phyloP scores from a whole-genome alignment of 495 filamentous ascomycete genomes.

The Penicillium turbatum region DNA sequence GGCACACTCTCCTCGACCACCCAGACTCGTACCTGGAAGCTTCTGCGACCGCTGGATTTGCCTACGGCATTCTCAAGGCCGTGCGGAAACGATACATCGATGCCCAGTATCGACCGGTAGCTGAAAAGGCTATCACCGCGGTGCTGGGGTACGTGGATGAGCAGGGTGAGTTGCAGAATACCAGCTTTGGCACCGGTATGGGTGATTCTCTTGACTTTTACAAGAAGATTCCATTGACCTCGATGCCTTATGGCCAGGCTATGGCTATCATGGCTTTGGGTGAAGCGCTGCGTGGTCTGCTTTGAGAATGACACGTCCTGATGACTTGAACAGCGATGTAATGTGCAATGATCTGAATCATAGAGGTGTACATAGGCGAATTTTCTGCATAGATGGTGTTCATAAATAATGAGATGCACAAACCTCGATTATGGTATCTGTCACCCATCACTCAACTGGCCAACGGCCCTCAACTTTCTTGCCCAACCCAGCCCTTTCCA shows the following conservation, averaged over 20 bases:
- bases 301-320: background rate
- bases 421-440: too few species aligned
- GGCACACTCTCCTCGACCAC: slow-evolving; percentile 65
- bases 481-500: slow-evolving; percentile 37
- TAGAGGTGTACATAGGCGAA: background rate
- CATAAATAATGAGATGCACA: too few species aligned
- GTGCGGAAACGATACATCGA: slow-evolving; percentile 62
- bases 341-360: background rate
- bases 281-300: slow-evolving; percentile 51
- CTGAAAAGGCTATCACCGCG: slow-evolving; percentile 55
- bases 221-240: slow-evolving; percentile 61
- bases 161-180: slow-evolving; percentile 61
- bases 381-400: background rate
- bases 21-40: slow-evolving; percentile 62
- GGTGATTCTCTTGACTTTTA: slow-evolving; percentile 64
- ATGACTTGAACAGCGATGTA: background rate
- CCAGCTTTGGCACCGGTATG: slow-evolving; percentile 72
- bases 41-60: slow-evolving; percentile 71
- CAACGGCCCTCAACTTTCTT: slow-evolving; percentile 37
- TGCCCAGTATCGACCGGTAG: slow-evolving; percentile 43
- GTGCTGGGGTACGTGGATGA: slow-evolving; percentile 56
- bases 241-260: slow-evolving; percentile 75
- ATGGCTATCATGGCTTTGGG: slow-evolving; percentile 72
- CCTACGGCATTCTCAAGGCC: slow-evolving; percentile 69
- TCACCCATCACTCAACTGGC: slow-evolving; percentile 24